phyloP scores from a whole-genome alignment of 2,329 filamentous ascomycete genomes.

The Neobulgaria alba region DNA sequence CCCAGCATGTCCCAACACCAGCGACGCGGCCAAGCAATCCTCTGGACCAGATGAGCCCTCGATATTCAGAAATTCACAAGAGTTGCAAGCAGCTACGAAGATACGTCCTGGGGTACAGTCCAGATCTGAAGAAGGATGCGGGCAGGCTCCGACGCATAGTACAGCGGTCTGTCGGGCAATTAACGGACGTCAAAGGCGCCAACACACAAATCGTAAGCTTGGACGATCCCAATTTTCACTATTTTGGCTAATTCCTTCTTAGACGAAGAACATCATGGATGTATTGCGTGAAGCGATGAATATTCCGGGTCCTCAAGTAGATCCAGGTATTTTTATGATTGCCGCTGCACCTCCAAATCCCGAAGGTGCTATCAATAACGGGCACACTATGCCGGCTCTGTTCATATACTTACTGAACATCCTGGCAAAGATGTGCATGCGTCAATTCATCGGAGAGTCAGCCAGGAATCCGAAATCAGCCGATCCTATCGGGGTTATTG shows the following conservation, averaged over 20 bases:
- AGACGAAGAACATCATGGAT: constrained; percentile 1
- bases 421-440: constrained; percentile 64
- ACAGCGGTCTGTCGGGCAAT: constrained; percentile 63
- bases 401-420: constrained; percentile 71
- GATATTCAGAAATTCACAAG: constrained; percentile 52
- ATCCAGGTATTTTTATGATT: neutral
- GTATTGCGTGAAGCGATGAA: constrained; percentile 1
- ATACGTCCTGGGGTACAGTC: constrained; percentile 32
- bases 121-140: constrained; percentile 32
- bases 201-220: constrained; percentile 51
- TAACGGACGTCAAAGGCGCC: constrained; percentile 55
- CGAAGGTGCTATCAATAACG: constrained; percentile 42
- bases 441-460: constrained; percentile 61
- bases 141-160: constrained; percentile 59
- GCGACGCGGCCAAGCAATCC: neutral
- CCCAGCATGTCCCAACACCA: neutral
- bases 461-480: constrained; percentile 56
- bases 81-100: constrained; percentile 54
- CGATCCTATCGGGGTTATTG: constrained; percentile 71
- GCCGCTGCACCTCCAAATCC: neutral
- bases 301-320: neutral
- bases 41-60: constrained; percentile 14
- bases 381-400: constrained; percentile 49
- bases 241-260: neutral
- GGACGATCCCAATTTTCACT: neutral